phyloP scores from a whole-genome alignment of 345 rosid genomes.

The Nasturtium officinale region DNA sequence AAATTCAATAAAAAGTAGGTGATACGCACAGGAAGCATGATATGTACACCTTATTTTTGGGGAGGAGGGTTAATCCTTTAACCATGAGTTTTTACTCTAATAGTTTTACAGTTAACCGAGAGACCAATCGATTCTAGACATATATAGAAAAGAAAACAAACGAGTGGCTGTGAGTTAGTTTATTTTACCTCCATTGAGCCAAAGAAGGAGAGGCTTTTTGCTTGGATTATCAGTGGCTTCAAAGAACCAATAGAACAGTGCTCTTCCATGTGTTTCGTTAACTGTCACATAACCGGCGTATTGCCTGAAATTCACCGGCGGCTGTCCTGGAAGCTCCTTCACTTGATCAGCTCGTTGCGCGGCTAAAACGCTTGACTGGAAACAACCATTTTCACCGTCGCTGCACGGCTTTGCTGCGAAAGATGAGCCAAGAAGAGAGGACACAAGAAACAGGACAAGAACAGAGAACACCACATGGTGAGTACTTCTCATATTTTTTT shows the following conservation, averaged over 20 bases:
- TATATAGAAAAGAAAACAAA: neutral
- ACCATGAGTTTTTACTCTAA: conserved; percentile 6
- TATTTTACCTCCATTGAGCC: conserved; percentile 82
- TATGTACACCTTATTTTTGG: neutral
- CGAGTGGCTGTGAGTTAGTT: conserved; percentile 7
- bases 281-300: conserved; percentile 85
- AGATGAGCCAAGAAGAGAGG: conserved; percentile 25
- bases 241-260: conserved; percentile 86
- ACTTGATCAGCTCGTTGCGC: conserved; percentile 64
- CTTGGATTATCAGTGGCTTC: conserved; percentile 56
- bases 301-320: conserved; percentile 64
- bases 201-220: conserved; percentile 62
- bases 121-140: neutral
- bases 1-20: conserved; percentile 21
- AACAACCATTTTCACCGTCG: conserved; percentile 28
- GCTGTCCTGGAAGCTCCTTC: conserved; percentile 65
- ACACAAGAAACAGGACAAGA: conserved; percentile 39
- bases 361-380: conserved; percentile 37
- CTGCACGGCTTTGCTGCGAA: conserved; percentile 30
- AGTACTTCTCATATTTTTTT: conserved; percentile 13
- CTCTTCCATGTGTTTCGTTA: conserved; percentile 67
- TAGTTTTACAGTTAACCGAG: neutral
- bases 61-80: neutral
- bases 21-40: conserved; percentile 33
- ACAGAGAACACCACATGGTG: conserved; percentile 33